Conservation (phyloP, 208 protist genomes). For the Leishmania mexicana region DNA sequence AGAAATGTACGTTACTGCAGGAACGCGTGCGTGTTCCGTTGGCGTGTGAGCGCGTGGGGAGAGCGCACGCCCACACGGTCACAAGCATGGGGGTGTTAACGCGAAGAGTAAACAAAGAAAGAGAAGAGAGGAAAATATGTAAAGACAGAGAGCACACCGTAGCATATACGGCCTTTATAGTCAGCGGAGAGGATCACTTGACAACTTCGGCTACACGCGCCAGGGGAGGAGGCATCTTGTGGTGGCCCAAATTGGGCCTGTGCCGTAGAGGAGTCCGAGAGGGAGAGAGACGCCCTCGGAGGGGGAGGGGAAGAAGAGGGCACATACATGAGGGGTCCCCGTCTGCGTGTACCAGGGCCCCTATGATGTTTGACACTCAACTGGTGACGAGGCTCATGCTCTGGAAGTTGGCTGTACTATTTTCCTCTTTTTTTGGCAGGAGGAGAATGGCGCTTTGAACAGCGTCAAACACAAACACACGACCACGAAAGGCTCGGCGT, state of each 20-base stretch:
- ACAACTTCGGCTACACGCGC: not conserved
- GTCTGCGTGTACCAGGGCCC: not conserved
- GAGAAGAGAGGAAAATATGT: not conserved
- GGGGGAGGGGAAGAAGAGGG: not conserved
- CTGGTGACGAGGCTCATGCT: not conserved
- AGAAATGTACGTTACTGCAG: constrained; percentile 2
- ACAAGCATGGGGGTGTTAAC: not conserved
- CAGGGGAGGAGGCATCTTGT: not conserved
- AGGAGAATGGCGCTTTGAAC: not conserved
- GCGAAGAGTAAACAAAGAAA: not conserved
- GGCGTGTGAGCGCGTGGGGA: not conserved
- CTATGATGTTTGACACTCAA: not conserved
- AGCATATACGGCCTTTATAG: not conserved
- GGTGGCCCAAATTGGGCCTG: not conserved
- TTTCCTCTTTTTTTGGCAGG: not conserved
- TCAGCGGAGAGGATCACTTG: not conserved
- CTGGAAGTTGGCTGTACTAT: not conserved
- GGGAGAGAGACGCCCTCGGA: not conserved
- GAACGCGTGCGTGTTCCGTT: not conserved
- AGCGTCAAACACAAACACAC: not conserved
- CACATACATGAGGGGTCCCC: not conserved
- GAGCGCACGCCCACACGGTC: not conserved
- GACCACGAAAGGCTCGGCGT: not conserved
- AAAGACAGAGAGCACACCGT: not conserved
- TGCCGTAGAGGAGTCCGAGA: not conserved